Conservation (phyloP, 495 filamentous ascomycete genomes). For the Immersiella caudata region DNA sequence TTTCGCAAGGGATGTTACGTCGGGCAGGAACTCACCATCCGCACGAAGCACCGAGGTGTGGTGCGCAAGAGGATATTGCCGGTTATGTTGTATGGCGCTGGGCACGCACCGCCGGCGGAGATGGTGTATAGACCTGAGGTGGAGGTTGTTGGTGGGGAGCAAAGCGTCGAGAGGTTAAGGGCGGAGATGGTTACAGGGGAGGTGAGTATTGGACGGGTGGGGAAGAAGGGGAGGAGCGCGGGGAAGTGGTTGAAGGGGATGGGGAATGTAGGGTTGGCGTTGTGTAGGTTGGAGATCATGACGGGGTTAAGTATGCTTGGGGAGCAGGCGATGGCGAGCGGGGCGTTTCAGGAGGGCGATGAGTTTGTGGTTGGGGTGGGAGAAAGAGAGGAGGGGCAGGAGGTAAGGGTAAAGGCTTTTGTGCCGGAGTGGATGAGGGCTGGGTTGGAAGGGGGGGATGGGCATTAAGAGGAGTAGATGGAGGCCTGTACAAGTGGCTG, state of each 20-base stretch:
- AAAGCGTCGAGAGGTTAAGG: constrained; percentile 5
- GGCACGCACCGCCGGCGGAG: constrained; percentile 37
- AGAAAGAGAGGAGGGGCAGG: constrained; percentile 24
- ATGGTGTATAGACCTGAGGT: constrained; percentile 51
- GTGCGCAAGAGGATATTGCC: constrained; percentile 91
- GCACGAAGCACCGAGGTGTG: constrained; percentile 90
- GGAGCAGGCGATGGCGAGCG: constrained; percentile 53
- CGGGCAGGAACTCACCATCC: constrained; percentile 93
- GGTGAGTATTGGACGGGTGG: constrained; percentile 42
- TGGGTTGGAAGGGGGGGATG: constrained; percentile 29
- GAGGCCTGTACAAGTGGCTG: not conserved
- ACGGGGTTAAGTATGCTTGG: constrained; percentile 69
- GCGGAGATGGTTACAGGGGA: constrained; percentile 38
- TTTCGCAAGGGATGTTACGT: constrained; percentile 97
- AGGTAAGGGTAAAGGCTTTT: constrained; percentile 77
- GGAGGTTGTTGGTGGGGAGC: not conserved
- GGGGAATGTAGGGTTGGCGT: constrained; percentile 84
- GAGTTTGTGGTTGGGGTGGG: constrained; percentile 49
- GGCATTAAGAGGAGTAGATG: constrained; percentile 7
- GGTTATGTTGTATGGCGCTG: constrained; percentile 65
- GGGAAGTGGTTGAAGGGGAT: constrained; percentile 77
- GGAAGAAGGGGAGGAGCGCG: constrained; percentile 63
- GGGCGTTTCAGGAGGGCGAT: constrained; percentile 40
- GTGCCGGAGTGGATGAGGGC: constrained; percentile 76
- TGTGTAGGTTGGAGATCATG: constrained; percentile 90